A percentile compares a stretch with the other conserved stretches of the same genome.
Evolutionary conservation across 352 stramenopile genomes (phyloP).

Genomic region (Thalassiosira hispida): DNA sequence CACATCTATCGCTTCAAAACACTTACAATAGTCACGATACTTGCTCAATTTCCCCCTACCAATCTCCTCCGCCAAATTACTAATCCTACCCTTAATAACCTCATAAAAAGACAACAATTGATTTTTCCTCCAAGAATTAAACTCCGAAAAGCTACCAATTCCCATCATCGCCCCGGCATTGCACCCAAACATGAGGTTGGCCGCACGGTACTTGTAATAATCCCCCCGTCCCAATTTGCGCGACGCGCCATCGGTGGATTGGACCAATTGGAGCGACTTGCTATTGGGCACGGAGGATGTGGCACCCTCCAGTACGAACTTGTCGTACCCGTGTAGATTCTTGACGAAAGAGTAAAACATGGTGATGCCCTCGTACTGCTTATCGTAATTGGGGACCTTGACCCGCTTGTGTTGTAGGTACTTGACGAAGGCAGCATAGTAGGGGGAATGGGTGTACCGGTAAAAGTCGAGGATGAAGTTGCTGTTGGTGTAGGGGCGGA

Average conservation of each 20-base stretch:
- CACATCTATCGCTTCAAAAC: not conserved
- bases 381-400: slow-evolving; percentile 51
- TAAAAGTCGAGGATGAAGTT: slow-evolving; percentile 73
- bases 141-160: slow-evolving; percentile 59
- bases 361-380: slow-evolving; percentile 55
- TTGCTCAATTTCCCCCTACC: slow-evolving; percentile 33
- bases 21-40: slow-evolving; percentile 74
- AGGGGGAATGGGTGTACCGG: slow-evolving; percentile 53
- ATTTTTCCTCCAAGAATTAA: slow-evolving; percentile 74
- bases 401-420: slow-evolving; percentile 51
- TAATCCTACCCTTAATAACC: slow-evolving; percentile 39
- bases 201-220: slow-evolving; percentile 72
- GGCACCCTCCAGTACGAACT: slow-evolving; percentile 59
- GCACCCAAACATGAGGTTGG: slow-evolving; percentile 70
- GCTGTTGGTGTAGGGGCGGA: slow-evolving; percentile 66
- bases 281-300: slow-evolving; percentile 65
- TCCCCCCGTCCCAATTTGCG: slow-evolving; percentile 52
- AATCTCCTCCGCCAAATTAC: slow-evolving; percentile 42
- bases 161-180: slow-evolving; percentile 59
- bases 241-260: slow-evolving; percentile 47
- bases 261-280: slow-evolving; percentile 59
- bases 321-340: slow-evolving; percentile 61
- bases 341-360: slow-evolving; percentile 59
- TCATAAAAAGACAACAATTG: slow-evolving; percentile 61
- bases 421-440: slow-evolving; percentile 49